Evolutionary conservation across 768 basidiomycete species (phyloP).

Genomic region (Russula sp.): DNA sequence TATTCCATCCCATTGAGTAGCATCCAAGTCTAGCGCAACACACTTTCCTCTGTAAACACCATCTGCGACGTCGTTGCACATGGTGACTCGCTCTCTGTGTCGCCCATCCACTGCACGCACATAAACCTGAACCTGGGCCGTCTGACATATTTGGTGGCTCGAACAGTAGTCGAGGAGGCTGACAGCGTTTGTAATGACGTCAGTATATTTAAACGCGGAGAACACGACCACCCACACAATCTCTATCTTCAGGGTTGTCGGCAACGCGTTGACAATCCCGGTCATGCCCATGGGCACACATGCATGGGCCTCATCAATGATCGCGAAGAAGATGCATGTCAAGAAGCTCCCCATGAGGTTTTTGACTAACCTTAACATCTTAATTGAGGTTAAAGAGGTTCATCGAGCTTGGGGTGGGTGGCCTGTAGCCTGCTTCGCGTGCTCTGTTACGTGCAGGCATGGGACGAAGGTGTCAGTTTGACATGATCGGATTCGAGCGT

Average conservation of each 20-base stretch:
- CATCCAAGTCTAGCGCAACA: too few relatives aligned
- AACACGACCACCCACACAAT: constrained; percentile 17
- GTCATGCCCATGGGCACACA: constrained; percentile 34
- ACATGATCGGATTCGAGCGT: constrained; percentile 33
- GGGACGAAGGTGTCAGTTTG: constrained; percentile 35
- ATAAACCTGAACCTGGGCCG: too few relatives aligned
- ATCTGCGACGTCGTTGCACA: too few relatives aligned
- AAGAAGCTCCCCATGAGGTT: constrained; percentile 19
- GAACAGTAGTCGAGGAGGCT: constrained; percentile 32
- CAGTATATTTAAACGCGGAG: constrained; percentile 10
- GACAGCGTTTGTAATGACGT: constrained; percentile 27
- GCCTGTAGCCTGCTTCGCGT: constrained; percentile 25
- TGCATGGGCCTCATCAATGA: constrained; percentile 34
- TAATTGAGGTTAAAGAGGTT: constrained; percentile 19
- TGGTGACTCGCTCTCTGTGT: too few relatives aligned
- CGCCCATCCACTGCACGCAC: too few relatives aligned
- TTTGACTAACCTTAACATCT: constrained; percentile 24
- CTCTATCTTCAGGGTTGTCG: constrained; percentile 1
- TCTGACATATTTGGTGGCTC: too few relatives aligned
- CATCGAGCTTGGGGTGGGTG: constrained; percentile 28
- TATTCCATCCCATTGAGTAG: too few relatives aligned
- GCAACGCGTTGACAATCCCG: constrained; percentile 26
- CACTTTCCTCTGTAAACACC: too few relatives aligned
- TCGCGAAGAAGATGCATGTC: constrained; percentile 29
- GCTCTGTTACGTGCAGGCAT: constrained; percentile 27